Percentiles rank a stretch among this genome's conserved stretches.
These are phyloP conservation scores for Coemansia nantahalensis DNA, from an alignment of 192 early-diverging fungal species.

Conservation along the genomic window DNA sequence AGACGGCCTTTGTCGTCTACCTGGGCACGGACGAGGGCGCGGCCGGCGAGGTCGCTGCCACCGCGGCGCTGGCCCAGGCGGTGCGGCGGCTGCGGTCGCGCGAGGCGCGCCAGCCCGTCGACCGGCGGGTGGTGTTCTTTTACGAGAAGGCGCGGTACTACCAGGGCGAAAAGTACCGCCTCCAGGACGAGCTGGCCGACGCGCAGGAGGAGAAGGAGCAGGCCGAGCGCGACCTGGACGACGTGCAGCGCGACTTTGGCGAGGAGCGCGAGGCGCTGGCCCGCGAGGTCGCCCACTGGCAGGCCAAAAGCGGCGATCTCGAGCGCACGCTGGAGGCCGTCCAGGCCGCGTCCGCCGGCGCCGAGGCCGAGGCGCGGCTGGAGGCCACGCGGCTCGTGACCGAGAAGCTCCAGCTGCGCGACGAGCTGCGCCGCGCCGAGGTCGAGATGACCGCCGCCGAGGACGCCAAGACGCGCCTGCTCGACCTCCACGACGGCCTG, in stretches of 20 bases:
- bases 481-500: conserved; percentile 39
- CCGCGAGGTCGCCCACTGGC: conserved; percentile 50
- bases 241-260: conserved; percentile 47
- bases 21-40: conserved; percentile 30
- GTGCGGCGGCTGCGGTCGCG: conserved; percentile 46
- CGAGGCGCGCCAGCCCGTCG: conserved; percentile 29
- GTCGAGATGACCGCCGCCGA: conserved; percentile 44
- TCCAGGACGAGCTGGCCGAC: conserved; percentile 44
- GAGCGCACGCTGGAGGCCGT: conserved; percentile 28
- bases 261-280: conserved; percentile 43
- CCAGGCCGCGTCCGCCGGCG: conserved; percentile 20
- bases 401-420: conserved; percentile 44
- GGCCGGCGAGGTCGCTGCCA: conserved; percentile 7
- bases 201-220: conserved; percentile 37
- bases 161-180: conserved; percentile 49
- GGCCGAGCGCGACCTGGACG: conserved; percentile 47
- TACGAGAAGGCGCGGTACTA: conserved; percentile 55
- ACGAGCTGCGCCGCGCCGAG: conserved; percentile 47
- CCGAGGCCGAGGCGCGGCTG: conserved; percentile 45
- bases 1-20: conserved; percentile 45
- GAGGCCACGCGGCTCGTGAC: conserved; percentile 44
- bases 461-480: conserved; percentile 28
- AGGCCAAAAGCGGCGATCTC: conserved; percentile 28
- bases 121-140: conserved; percentile 50
- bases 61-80: conserved; percentile 25